A percentile compares a stretch with the other conserved stretches of the same genome.
These are phyloP conservation scores for Alternaria arborescens DNA, from an alignment of 2,329 filamentous ascomycete species.

Conservation along the genomic window DNA sequence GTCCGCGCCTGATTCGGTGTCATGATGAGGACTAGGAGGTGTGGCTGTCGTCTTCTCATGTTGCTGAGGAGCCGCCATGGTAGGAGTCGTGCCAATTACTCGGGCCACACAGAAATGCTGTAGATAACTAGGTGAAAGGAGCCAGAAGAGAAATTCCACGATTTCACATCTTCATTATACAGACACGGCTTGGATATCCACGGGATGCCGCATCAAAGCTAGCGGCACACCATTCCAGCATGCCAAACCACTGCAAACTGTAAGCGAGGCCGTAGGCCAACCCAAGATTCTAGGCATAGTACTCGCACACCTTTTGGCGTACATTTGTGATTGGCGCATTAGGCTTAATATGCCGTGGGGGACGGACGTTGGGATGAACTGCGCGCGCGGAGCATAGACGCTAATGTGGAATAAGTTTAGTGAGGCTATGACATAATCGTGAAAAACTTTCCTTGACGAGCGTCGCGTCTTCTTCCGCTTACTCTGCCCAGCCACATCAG, in stretches of 20 bases:
- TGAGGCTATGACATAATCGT: slow-evolving; percentile 2
- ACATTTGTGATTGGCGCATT: slow-evolving; percentile 3
- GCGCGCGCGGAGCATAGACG: not conserved
- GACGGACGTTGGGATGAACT: slow-evolving; percentile 7
- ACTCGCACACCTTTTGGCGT: not conserved
- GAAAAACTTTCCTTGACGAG: slow-evolving; percentile 15
- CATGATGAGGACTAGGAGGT: slow-evolving; percentile 17
- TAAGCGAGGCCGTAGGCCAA: slow-evolving; percentile 5
- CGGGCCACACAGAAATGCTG: not conserved
- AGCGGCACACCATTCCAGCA: slow-evolving; percentile 20
- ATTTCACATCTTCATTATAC: slow-evolving; percentile 20
- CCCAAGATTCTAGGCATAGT: not conserved
- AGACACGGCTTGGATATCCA: slow-evolving; percentile 18
- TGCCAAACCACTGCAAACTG: slow-evolving; percentile 6
- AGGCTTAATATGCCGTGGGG: slow-evolving; percentile 8
- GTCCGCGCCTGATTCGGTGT: slow-evolving; percentile 28
- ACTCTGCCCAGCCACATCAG: slow-evolving; percentile 8
- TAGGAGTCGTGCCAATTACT: not conserved
- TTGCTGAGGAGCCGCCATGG: slow-evolving; percentile 3
- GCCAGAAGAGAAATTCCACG: not conserved
- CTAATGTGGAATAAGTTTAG: not conserved
- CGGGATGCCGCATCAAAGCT: slow-evolving; percentile 27
- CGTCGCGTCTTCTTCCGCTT: slow-evolving; percentile 3
- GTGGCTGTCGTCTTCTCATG: slow-evolving; percentile 26
- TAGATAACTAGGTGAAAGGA: not conserved